Percentiles rank a stretch among this genome's conserved stretches.
Evolutionary conservation across 139 green algal species (phyloP).

Genomic region (Chlorella sp.): DNA sequence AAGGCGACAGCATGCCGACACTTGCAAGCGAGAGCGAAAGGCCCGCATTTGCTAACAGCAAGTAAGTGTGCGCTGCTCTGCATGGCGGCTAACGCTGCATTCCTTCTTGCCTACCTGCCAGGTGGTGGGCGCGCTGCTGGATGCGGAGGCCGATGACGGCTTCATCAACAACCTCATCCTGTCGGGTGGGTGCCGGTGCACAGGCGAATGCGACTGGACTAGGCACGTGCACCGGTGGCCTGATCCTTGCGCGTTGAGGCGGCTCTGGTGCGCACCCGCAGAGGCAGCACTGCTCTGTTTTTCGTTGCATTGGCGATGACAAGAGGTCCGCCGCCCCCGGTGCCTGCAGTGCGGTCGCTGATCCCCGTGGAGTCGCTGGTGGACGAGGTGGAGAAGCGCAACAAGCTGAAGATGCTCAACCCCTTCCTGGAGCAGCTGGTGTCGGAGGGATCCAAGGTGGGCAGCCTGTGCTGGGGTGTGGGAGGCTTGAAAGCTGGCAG

Average conservation of each 20-base stretch:
- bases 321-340: too few relatives aligned
- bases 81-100: background rate
- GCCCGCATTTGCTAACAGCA: background rate
- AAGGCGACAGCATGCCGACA: too few relatives aligned
- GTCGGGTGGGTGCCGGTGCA: conserved; percentile 48
- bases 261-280: too few relatives aligned
- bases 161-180: conserved; percentile 99
- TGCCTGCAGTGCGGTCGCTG: conserved; percentile 77
- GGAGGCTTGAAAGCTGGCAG: background rate
- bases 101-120: conserved; percentile 1
- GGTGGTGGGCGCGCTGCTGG: conserved; percentile 97
- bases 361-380: conserved; percentile 88
- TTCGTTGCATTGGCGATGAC: too few relatives aligned
- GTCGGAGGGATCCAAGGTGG: conserved; percentile 78
- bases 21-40: too few relatives aligned
- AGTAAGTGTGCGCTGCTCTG: background rate
- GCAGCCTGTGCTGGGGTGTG: background rate
- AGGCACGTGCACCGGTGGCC: too few relatives aligned
- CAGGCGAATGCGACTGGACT: too few relatives aligned
- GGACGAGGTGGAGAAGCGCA: conserved; percentile 73
- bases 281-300: too few relatives aligned
- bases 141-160: conserved; percentile 92
- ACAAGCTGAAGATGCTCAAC: conserved; percentile 95
- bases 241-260: too few relatives aligned
- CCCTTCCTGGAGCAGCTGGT: conserved; percentile 99